These are phyloP conservation scores for Calocera cornea DNA, from an alignment of 768 basidiomycete species.

Conservation along the genomic window DNA sequence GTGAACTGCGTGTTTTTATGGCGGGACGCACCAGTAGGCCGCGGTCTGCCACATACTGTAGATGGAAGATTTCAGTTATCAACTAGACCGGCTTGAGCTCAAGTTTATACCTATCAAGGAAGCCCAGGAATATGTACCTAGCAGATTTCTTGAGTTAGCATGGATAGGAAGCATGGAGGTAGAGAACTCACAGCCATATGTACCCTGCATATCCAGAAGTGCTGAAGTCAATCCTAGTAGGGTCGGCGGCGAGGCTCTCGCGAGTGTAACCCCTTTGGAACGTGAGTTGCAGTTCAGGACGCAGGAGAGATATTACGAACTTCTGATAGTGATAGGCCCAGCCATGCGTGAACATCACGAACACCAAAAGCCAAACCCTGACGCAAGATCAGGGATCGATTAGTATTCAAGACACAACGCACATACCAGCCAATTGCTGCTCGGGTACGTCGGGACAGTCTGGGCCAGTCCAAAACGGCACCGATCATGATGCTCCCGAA, in stretches of 20 bases:
- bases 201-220: constrained; percentile 41
- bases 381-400: not conserved
- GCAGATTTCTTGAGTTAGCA: not conserved
- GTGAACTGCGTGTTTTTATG: not conserved
- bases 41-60: constrained; percentile 68
- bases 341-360: constrained; percentile 55
- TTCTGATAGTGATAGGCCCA: constrained; percentile 70
- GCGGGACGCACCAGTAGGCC: constrained; percentile 17
- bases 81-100: not conserved
- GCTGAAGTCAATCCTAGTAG: constrained; percentile 43
- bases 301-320: constrained; percentile 29
- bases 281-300: not conserved
- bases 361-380: constrained; percentile 37
- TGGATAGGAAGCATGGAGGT: not conserved
- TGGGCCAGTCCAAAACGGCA: constrained; percentile 45
- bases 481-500: constrained; percentile 40
- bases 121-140: constrained; percentile 51
- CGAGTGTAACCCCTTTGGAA: constrained; percentile 44
- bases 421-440: constrained; percentile 49
- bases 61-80: not conserved
- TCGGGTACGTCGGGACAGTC: constrained; percentile 47
- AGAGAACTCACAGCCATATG: constrained; percentile 31
- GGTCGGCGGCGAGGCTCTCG: constrained; percentile 26
- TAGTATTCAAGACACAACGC: not conserved
- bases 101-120: constrained; percentile 36